Conservation (phyloP, 164 flowering plant species). For the Aristolochia contorta region DNA sequence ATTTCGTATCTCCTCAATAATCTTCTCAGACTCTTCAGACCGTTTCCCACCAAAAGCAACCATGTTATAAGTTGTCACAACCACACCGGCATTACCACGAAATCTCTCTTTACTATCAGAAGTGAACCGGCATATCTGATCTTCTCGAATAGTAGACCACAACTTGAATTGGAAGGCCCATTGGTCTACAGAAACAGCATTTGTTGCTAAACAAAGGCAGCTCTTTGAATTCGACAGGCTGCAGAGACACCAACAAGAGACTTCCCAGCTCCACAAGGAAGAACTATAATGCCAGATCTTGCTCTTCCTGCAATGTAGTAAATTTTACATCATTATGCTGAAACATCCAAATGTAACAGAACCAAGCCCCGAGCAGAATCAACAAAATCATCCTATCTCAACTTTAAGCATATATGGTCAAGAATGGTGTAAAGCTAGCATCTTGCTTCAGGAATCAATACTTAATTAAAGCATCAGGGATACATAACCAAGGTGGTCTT, state of each 20-base stretch:
- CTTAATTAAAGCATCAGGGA: too few species aligned
- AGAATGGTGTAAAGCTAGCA: too few species aligned
- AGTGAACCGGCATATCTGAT: conserved; percentile 90
- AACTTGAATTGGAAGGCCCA: conserved; percentile 97
- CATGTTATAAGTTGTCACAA: conserved; percentile 98
- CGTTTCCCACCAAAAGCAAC: conserved; percentile 99
- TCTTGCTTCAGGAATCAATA: too few species aligned
- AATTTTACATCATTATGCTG: too few species aligned
- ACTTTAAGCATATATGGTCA: too few species aligned
- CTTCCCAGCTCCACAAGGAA: conserved; percentile 99
- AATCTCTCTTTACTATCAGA: conserved; percentile 98
- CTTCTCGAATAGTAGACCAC: conserved; percentile 89
- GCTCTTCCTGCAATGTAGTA: conserved; percentile 69
- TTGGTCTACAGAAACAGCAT: conserved; percentile 99
- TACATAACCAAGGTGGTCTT: too few species aligned
- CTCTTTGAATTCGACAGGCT: conserved; percentile 83
- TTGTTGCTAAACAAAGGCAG: conserved; percentile 97
- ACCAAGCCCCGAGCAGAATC: too few species aligned
- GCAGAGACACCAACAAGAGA: conserved; percentile 99
- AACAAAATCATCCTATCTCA: too few species aligned
- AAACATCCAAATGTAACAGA: too few species aligned
- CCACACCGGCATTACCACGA: conserved; percentile 95
- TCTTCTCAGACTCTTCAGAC: conserved; percentile 97
- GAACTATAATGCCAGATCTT: conserved; percentile 96
- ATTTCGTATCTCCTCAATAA: conserved; percentile 93